These are phyloP conservation scores for Leccinum subtestaceum DNA, from an alignment of 768 basidiomycete genomes.

Conservation along the genomic window DNA sequence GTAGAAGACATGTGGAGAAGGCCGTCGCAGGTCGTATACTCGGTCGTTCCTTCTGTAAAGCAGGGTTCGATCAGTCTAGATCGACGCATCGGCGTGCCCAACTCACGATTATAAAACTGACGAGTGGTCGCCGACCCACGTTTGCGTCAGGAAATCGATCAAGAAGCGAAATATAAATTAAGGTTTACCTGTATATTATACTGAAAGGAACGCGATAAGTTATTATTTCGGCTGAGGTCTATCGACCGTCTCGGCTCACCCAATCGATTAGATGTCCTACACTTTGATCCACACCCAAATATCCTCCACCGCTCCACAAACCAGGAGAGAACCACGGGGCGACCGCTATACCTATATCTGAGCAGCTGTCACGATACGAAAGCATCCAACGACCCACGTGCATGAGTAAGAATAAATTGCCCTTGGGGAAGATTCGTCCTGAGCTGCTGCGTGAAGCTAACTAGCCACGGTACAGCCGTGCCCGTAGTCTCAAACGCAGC, in stretches of 20 bases:
- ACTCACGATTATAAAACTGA: slow-evolving; percentile 17
- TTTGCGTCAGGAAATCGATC: background rate
- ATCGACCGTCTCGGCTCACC: slow-evolving; percentile 20
- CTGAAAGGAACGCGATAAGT: background rate
- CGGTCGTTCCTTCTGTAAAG: slow-evolving; percentile 30
- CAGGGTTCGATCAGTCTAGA: background rate
- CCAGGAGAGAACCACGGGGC: slow-evolving; percentile 4
- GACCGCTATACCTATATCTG: background rate
- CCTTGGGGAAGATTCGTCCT: slow-evolving; percentile 17
- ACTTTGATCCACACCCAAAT: slow-evolving; percentile 30
- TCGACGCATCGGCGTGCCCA: background rate
- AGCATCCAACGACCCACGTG: slow-evolving; percentile 22
- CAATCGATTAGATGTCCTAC: slow-evolving; percentile 44
- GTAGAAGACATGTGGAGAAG: background rate
- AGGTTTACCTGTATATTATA: background rate
- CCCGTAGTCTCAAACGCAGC: slow-evolving; percentile 14
- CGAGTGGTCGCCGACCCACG: background rate
- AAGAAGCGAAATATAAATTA: background rate
- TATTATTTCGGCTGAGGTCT: background rate
- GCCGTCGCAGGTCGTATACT: slow-evolving; percentile 27
- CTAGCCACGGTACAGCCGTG: slow-evolving; percentile 37
- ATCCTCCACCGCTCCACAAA: slow-evolving; percentile 21
- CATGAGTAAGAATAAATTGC: slow-evolving; percentile 21
- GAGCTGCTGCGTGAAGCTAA: slow-evolving; percentile 28
- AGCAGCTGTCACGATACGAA: background rate